Conservation (phyloP, 495 filamentous ascomycete species). For the Aspergillus homomorphus region DNA sequence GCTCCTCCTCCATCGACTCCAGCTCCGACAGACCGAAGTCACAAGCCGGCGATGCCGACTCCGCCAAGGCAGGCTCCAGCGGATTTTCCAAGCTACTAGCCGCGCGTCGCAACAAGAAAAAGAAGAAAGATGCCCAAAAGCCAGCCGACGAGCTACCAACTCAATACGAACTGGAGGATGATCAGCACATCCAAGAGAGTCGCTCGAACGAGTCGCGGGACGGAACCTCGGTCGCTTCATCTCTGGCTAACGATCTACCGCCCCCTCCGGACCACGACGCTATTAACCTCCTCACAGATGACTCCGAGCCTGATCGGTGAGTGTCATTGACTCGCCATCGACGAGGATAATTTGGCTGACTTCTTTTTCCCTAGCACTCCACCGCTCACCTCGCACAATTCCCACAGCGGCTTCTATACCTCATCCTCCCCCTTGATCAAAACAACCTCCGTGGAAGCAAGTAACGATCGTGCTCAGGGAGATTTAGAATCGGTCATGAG, state of each 20-base stretch:
- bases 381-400: constrained; percentile 67
- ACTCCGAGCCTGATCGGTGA: constrained; percentile 69
- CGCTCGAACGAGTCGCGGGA: constrained; percentile 29
- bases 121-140: constrained; percentile 37
- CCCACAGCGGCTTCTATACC: constrained; percentile 76
- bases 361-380: constrained; percentile 44
- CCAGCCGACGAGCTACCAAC: constrained; percentile 26
- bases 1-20: constrained; percentile 45
- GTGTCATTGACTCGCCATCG: constrained; percentile 29
- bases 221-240: constrained; percentile 23
- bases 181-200: constrained; percentile 22
- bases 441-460: constrained; percentile 45
- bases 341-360: constrained; percentile 20
- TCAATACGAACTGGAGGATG: constrained; percentile 19
- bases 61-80: constrained; percentile 36
- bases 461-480: constrained; percentile 22
- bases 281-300: constrained; percentile 63
- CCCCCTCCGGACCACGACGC: constrained; percentile 26
- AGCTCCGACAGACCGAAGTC: constrained; percentile 41
- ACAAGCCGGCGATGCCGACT: constrained; percentile 40
- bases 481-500: constrained; percentile 34
- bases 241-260: constrained; percentile 30
- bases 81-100: constrained; percentile 55
- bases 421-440: constrained; percentile 78
- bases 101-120: constrained; percentile 43